These are phyloP conservation scores for Aspergillus ellipticus DNA, from an alignment of 495 filamentous ascomycete genomes.

Conservation along the genomic window DNA sequence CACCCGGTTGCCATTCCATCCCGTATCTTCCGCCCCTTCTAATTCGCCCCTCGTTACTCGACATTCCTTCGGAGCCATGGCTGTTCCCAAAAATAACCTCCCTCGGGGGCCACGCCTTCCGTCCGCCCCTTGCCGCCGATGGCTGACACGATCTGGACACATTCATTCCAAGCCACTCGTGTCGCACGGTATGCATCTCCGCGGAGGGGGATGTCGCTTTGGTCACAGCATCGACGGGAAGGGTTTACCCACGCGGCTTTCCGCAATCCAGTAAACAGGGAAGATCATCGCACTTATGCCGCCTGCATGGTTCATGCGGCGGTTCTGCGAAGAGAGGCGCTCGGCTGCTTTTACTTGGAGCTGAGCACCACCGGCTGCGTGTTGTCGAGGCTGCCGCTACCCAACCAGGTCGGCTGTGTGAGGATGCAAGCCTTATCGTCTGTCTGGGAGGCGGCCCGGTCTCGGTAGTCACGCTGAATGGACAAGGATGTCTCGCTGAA, in stretches of 20 bases:
- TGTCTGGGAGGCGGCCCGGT: neutral
- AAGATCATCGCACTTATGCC: neutral
- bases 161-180: constrained; percentile 32
- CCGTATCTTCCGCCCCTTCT: constrained; percentile 9
- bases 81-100: constrained; percentile 28
- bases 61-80: constrained; percentile 30
- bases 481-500: neutral
- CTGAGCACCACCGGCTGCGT: neutral
- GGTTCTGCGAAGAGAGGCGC: neutral
- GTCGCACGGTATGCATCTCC: constrained; percentile 39
- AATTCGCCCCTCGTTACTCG: constrained; percentile 21
- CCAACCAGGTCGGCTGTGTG: neutral
- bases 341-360: neutral
- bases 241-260: neutral
- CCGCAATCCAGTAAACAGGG: neutral
- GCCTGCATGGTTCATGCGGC: neutral
- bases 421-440: neutral
- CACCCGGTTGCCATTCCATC: neutral
- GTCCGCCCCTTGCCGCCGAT: constrained; percentile 37
- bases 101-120: constrained; percentile 36
- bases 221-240: neutral
- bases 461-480: neutral
- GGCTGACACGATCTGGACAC: constrained; percentile 36
- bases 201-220: constrained; percentile 31
- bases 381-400: neutral